These are phyloP conservation scores for Bisporella sp. DNA, from an alignment of 2,329 filamentous ascomycete genomes.

Conservation along the genomic window DNA sequence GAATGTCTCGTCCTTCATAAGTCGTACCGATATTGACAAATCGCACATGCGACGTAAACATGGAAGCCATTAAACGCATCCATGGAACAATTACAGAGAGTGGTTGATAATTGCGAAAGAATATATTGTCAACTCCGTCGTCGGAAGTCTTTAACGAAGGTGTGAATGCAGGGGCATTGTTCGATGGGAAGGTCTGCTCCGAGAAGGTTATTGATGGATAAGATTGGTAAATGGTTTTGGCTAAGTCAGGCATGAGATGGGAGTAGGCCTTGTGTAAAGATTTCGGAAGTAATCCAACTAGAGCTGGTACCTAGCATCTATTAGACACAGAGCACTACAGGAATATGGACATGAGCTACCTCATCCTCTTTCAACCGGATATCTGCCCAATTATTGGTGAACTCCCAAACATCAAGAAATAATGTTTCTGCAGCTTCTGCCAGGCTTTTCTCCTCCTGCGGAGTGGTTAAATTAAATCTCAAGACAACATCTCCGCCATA, in stretches of 20 bases:
- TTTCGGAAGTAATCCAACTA: conserved; percentile 70
- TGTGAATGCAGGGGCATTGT: conserved; percentile 23
- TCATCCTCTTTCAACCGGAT: conserved; percentile 71
- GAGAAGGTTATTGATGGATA: conserved; percentile 42
- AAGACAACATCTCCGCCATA: conserved; percentile 84
- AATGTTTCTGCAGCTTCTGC: conserved; percentile 67
- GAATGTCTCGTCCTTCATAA: conserved; percentile 81
- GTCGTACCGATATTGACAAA: conserved; percentile 75
- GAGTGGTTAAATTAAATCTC: conserved; percentile 71
- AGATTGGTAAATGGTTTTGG: conserved; percentile 68
- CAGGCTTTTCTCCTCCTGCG: conserved; percentile 62
- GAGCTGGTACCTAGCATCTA: conserved; percentile 48
- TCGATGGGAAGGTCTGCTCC: conserved; percentile 14
- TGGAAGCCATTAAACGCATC: conserved; percentile 83
- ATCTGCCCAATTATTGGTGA: conserved; percentile 75
- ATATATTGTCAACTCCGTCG: conserved; percentile 58
- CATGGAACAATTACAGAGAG: conserved; percentile 71
- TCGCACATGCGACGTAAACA: conserved; percentile 77
- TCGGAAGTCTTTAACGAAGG: conserved; percentile 20
- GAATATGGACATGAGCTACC: conserved; percentile 37
- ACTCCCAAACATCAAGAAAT: conserved; percentile 87
- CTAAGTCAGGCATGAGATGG: conserved; percentile 73
- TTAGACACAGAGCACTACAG: conserved; percentile 3
- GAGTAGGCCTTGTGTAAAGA: conserved; percentile 67
- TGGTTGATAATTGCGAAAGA: conserved; percentile 90